Conservation (phyloP, 208 protist species). For the Leishmania tarentolae region DNA sequence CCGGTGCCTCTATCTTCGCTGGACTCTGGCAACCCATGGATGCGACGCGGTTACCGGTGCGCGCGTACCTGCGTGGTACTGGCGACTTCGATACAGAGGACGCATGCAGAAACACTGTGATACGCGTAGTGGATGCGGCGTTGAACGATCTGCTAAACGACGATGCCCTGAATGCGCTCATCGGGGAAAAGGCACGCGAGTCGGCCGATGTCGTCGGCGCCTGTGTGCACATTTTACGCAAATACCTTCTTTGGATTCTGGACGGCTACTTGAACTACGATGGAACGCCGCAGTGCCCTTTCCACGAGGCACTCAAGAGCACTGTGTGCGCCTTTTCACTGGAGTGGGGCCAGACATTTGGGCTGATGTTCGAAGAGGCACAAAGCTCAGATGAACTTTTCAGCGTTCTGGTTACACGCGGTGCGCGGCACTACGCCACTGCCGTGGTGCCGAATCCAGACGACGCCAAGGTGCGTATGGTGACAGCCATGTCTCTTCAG, state of each 20-base stretch:
- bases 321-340: conserved; percentile 14
- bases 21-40: conserved; percentile 34
- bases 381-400: neutral
- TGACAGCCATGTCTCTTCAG: conserved; percentile 1
- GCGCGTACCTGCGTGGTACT: conserved; percentile 14
- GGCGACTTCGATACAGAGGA: conserved; percentile 24
- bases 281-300: conserved; percentile 22
- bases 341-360: conserved; percentile 21
- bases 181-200: conserved; percentile 13
- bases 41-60: conserved; percentile 24
- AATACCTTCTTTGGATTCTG: conserved; percentile 21
- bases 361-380: neutral
- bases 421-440: neutral
- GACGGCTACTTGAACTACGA: conserved; percentile 31
- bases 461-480: neutral
- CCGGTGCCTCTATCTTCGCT: conserved; percentile 19
- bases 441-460: neutral
- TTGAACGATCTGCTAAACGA: conserved; percentile 16
- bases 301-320: conserved; percentile 23
- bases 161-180: conserved; percentile 15
- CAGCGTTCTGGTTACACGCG: neutral
- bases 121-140: conserved; percentile 5
- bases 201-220: conserved; percentile 8
- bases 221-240: conserved; percentile 3
- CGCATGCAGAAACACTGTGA: conserved; percentile 3